Evolutionary conservation across 306 rosid genomes (phyloP), one percentile per base, ranked within the genome.

Genomic region (Carpinus viminea): DNA sequence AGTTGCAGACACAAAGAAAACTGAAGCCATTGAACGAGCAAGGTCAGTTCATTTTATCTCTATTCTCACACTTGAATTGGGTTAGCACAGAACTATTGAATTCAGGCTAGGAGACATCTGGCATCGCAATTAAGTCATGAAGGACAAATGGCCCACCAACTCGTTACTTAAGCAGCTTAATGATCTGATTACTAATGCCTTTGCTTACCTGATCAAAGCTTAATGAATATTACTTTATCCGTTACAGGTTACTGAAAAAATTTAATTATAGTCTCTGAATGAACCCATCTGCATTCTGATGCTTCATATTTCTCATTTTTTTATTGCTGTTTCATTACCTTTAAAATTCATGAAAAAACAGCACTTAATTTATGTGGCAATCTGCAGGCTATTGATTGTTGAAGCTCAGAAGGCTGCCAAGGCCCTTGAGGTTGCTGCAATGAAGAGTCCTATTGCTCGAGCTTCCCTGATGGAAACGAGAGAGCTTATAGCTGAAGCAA

Each of bases 401-500:
- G 98, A 95, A 90, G 98, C 99, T 73, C 94, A 95, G 86, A 93
- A 89, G 82, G 99, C 99, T 31, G 97, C 99, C 84, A 83, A 85
- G 86, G 93, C 87, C 74, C 96, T 95, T 59, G 99, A 93, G 87
- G 86, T 82, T 80, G 93, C 97, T 46, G 99, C 99, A 3, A 80
- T 78, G 8, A 93, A 74, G 88, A 95, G 94, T 78, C 89, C 96
- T 56, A 70, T 88, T 74, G 98, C 92, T 60, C 97, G 66, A 81
- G 96, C 93, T 81, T 95, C 99, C 70, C 90, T 93, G 65, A 50
- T 86, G 66, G 97, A 93, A 88, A 87, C 94, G 45, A 88, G 99
- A 84, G 92, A 87, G 85, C 92, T 95, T 66, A 95, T 95, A 81
- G 94, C 97, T n/a, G 97, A 95, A 84, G 99, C 99, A 74, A 79